Percentiles rank a stretch among this genome's conserved stretches.
phyloP scores from a whole-genome alignment of 139 green algal species.

The Mesotaenium endlicherianum region DNA sequence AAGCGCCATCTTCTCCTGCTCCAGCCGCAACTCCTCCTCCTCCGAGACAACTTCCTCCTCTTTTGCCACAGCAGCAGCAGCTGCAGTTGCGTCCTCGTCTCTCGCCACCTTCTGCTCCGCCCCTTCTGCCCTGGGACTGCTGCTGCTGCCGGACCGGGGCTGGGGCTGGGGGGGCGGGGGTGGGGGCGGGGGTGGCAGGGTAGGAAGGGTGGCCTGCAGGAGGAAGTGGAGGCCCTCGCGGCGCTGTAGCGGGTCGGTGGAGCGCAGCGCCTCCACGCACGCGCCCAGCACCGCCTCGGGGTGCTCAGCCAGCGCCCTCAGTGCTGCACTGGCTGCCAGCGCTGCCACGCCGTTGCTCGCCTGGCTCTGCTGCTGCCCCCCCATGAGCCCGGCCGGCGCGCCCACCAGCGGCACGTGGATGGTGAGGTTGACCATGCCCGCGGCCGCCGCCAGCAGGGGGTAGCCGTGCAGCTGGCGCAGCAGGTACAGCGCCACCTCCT shows the following conservation, averaged over 20 bases:
- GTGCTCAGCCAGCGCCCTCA: neutral
- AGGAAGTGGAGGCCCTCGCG: slow-evolving; percentile 11
- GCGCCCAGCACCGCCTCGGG: neutral
- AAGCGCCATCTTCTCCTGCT: no score
- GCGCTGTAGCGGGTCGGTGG: neutral
- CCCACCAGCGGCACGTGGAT: no score
- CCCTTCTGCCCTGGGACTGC: no score
- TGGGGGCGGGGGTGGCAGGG: no score
- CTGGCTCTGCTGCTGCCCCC: neutral
- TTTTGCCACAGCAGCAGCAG: no score
- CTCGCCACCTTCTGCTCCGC: no score
- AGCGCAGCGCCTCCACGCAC: neutral
- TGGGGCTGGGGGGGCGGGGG: no score
- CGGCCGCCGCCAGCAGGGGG: neutral
- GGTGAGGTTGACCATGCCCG: no score
- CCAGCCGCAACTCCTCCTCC: no score
- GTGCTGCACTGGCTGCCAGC: neutral
- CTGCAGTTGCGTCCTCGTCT: no score
- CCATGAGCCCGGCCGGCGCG: neutral
- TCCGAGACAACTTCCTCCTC: no score
- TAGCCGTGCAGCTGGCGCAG: neutral
- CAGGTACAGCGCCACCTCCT: slow-evolving; percentile 4
- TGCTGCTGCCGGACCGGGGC: no score
- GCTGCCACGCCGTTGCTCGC: neutral
- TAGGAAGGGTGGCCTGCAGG: neutral